Evolutionary conservation across 2,329 filamentous ascomycete genomes (phyloP).

Genomic region (Scopulariopsis brevicaulis): DNA sequence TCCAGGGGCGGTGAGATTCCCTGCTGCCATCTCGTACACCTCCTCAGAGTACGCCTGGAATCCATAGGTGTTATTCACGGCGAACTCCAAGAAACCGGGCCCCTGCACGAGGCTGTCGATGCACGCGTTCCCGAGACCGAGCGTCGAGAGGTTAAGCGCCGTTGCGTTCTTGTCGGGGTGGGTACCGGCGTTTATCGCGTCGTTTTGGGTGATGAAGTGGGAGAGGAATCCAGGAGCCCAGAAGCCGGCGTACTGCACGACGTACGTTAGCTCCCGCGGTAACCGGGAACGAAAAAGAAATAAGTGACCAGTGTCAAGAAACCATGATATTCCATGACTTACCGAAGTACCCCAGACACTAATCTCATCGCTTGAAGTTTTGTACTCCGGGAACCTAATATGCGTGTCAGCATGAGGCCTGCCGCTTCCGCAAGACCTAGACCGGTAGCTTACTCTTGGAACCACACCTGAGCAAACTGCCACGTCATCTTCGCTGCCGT

Average conservation of each 20-base stretch:
- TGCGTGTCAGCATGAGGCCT: background rate
- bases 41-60: conserved; percentile 43
- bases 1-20: conserved; percentile 9
- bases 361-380: conserved; percentile 39
- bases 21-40: conserved; percentile 11
- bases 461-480: conserved; percentile 53
- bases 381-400: conserved; percentile 42
- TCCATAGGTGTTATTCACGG: conserved; percentile 54
- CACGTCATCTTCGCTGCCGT: conserved; percentile 48
- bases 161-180: conserved; percentile 31
- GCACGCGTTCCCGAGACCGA: conserved; percentile 63
- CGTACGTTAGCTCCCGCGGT: background rate
- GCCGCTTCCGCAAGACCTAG: background rate
- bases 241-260: conserved; percentile 57
- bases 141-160: conserved; percentile 38
- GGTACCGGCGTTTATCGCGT: conserved; percentile 20
- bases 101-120: conserved; percentile 53
- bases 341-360: conserved; percentile 42
- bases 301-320: too few species aligned
- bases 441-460: conserved; percentile 20
- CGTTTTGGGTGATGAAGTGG: conserved; percentile 50
- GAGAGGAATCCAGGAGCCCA: conserved; percentile 57
- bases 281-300: too few species aligned
- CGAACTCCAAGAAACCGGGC: conserved; percentile 44
- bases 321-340: background rate